Evolutionary conservation across 192 early-diverging fungal species (phyloP).

Genomic region (Entomortierella lignicola): DNA sequence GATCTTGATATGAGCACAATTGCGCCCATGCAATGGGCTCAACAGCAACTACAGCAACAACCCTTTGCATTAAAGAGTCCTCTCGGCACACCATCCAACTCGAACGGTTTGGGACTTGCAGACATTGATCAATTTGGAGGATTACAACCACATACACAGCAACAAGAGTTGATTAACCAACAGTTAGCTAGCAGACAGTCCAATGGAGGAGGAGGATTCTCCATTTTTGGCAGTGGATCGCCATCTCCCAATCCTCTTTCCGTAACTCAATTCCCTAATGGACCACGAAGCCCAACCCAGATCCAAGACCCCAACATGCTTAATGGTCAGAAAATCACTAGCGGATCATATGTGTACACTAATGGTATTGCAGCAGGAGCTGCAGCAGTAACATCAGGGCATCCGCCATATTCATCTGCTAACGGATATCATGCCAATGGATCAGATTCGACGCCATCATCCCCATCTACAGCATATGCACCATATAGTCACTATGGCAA

Average conservation of each 20-base stretch:
- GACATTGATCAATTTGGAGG: slow-evolving; percentile 47
- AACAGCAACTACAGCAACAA: slow-evolving; percentile 42
- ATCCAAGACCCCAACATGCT: slow-evolving; percentile 40
- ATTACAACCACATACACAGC: slow-evolving; percentile 40
- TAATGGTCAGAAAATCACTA: slow-evolving; percentile 43
- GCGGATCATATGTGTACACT: slow-evolving; percentile 50
- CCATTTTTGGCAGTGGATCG: slow-evolving; percentile 22
- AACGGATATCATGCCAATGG: slow-evolving; percentile 30
- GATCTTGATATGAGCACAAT: slow-evolving; percentile 50
- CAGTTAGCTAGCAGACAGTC: slow-evolving; percentile 30
- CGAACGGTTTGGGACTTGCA: slow-evolving; percentile 19
- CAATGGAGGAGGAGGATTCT: slow-evolving; percentile 20
- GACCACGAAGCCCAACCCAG: slow-evolving; percentile 36
- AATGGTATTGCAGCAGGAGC: slow-evolving; percentile 18
- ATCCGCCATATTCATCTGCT: slow-evolving; percentile 16
- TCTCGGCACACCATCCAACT: not conserved
- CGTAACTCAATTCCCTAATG: slow-evolving; percentile 4
- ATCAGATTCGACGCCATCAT: not conserved
- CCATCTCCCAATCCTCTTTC: slow-evolving; percentile 3
- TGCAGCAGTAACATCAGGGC: slow-evolving; percentile 3
- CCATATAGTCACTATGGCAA: not conserved
- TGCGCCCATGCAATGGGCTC: slow-evolving; percentile 44
- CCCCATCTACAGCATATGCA: slow-evolving; percentile 9
- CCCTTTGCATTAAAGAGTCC: slow-evolving; percentile 26
- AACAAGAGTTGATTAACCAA: slow-evolving; percentile 49